Conservation (phyloP, 805 yeast genomes). For the Metschnikowia kofuensis region DNA sequence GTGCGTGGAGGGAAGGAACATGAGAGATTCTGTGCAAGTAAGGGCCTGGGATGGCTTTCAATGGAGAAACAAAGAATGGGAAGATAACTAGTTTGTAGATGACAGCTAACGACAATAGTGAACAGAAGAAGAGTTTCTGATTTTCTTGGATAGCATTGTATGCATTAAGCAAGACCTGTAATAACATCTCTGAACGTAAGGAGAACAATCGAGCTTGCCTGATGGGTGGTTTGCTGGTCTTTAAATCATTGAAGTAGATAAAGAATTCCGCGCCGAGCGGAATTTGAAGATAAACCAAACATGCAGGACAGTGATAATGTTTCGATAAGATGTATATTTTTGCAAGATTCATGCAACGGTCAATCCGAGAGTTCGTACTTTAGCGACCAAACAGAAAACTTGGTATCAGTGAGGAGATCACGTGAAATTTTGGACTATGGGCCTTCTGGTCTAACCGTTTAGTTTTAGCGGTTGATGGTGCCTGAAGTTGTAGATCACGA, state of each 20-base stretch:
- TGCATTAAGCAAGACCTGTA: constrained; percentile 2
- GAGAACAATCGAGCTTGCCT: constrained; percentile 3
- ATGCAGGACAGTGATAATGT: no score
- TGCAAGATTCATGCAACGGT: no score
- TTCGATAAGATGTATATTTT: no score
- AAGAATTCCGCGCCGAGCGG: constrained; percentile 13
- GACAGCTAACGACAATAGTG: constrained; percentile 19
- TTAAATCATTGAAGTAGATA: constrained; percentile 8
- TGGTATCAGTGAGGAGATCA: neutral
- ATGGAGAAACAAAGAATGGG: constrained; percentile 50
- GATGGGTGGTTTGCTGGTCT: constrained; percentile 10
- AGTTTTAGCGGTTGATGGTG: no score
- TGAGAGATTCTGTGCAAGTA: constrained; percentile 44
- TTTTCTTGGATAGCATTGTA: neutral
- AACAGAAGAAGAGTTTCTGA: constrained; percentile 1
- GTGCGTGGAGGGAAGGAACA: constrained; percentile 31
- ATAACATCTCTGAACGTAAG: constrained; percentile 8
- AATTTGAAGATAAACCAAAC: constrained; percentile 3
- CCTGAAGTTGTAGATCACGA: neutral
- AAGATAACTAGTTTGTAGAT: constrained; percentile 36
- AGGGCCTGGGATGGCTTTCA: constrained; percentile 59
- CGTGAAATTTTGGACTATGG: neutral
- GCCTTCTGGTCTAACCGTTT: neutral
- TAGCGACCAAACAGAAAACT: no score
- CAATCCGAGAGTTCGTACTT: no score